These are phyloP conservation scores for Globisporangium megalacanthum DNA, from an alignment of 352 stramenopile species.

Conservation along the genomic window DNA sequence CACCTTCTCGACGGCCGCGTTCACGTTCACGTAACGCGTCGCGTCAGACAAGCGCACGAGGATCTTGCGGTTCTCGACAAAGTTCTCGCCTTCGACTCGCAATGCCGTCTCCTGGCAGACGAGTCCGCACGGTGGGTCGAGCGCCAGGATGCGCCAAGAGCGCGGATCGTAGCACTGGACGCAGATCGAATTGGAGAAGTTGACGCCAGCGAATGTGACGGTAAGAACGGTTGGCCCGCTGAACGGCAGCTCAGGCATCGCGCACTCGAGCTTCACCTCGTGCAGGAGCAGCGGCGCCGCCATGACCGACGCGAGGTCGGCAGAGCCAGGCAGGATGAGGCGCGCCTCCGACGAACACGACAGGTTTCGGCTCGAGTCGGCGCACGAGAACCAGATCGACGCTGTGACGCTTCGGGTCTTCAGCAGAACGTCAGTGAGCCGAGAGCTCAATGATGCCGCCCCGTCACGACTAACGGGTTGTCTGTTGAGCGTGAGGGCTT, in stretches of 20 bases:
- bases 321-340: constrained; percentile 27
- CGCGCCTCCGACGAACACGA: constrained; percentile 22
- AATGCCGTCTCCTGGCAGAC: constrained; percentile 22
- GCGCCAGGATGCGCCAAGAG: constrained; percentile 30
- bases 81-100: constrained; percentile 49
- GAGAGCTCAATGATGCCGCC: neutral
- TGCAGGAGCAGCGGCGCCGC: neutral
- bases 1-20: constrained; percentile 32
- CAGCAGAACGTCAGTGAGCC: neutral
- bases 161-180: constrained; percentile 71
- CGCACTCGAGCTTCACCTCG: constrained; percentile 43
- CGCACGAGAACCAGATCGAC: constrained; percentile 38
- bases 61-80: constrained; percentile 68
- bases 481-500: neutral
- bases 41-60: constrained; percentile 44
- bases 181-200: constrained; percentile 60
- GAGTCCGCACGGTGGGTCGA: constrained; percentile 47
- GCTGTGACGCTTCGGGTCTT: constrained; percentile 11
- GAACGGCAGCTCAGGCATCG: constrained; percentile 50
- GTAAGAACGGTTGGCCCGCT: constrained; percentile 42
- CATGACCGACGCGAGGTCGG: constrained; percentile 14
- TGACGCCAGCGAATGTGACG: constrained; percentile 36
- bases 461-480: neutral
- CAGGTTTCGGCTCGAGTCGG: constrained; percentile 36
- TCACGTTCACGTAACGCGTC: constrained; percentile 29